These are phyloP conservation scores for Hylodesmum podocarpum DNA, from an alignment of 306 rosid species.

Conservation along the genomic window DNA sequence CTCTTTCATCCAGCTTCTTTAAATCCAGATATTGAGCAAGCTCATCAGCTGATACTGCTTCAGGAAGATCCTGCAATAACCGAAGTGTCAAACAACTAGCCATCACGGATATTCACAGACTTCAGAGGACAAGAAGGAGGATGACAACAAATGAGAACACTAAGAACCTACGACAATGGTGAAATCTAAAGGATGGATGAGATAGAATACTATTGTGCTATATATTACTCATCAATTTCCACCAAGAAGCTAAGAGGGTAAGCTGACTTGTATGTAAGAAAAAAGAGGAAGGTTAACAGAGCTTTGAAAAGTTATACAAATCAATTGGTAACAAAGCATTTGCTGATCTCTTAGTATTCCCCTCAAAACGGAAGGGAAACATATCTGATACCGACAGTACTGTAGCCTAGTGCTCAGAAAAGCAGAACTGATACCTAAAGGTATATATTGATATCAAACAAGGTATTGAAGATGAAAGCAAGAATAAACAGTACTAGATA, in stretches of 20 bases:
- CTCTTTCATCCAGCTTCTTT: conserved; percentile 95
- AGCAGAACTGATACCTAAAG: background rate
- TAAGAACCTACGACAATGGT: background rate
- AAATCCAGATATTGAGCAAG: conserved; percentile 87
- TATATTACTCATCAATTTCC: conserved; percentile 6
- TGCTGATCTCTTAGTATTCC: background rate
- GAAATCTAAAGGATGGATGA: conserved; percentile 7
- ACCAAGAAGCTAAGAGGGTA: conserved; percentile 8
- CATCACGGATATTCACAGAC: conserved; percentile 5
- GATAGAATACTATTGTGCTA: background rate
- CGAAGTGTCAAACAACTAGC: conserved; percentile 12
- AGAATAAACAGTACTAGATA: background rate
- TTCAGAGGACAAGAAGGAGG: background rate
- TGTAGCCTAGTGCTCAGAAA: background rate
- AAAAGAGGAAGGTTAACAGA: conserved; percentile 2
- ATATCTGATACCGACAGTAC: background rate
- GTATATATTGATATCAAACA: background rate
- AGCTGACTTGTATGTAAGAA: background rate
- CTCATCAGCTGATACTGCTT: conserved; percentile 83
- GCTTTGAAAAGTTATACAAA: conserved; percentile 3
- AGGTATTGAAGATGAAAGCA: conserved; percentile 8
- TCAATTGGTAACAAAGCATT: conserved; percentile 9
- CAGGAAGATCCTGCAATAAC: conserved; percentile 73
- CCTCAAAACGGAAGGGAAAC: conserved; percentile 13
- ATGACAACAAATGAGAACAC: conserved; percentile 10